Base-by-base conservation (phyloP, 2,329 filamentous ascomycete genomes). In the Huntiella bhutanensis region DNA sequence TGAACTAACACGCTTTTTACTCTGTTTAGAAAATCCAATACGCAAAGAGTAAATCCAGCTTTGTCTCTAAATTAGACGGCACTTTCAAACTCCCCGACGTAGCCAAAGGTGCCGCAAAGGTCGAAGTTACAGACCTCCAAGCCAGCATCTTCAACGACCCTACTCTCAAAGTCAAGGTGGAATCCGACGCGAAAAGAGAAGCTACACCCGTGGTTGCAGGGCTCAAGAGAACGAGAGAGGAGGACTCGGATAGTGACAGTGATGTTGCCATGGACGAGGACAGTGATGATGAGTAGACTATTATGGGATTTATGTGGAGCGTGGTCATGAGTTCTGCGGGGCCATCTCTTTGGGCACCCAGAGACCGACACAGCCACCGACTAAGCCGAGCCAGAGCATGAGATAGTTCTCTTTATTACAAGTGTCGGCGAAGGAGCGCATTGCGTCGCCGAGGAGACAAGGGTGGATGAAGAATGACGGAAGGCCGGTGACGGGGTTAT, bases 401-500 rank as follows among this genome's bases (percentile, higher is more conserved):
- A 96, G 68, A 65, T 96, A 96, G 55, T 78, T 69, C 55, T 77
- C 62, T 58, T 68, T 65, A 57, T 68, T 60, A 54, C 73, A 77
- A 54, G 71, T 64, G 5, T 49, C 41, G 5, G 49, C 33, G 55
- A 85, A 77, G 44, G 65, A 67, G 54, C 68, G 67, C 71, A 96
- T 82, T 45, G 82, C 82, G 53, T 88, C 80, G 47, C 81, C 82
- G 6, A 91, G 82, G 59, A 83, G 75, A 63, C 91, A 96, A 17
- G 91, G 88, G 64, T 98, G 91, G 54, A 96, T 71, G 62, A 94
- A 95, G 62, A 88, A 95, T 43, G 77, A 74, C 36, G 86, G 84
- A 49, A 78, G 62, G 45, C 80, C 81, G 49, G 77, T 83, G 49
- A 82, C 62, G 45, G 91, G 88, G 68, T 96, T 86, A 61, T 92